These are phyloP conservation scores for Physocladia obscura DNA, from an alignment of 192 early-diverging fungal species.

Conservation along the genomic window DNA sequence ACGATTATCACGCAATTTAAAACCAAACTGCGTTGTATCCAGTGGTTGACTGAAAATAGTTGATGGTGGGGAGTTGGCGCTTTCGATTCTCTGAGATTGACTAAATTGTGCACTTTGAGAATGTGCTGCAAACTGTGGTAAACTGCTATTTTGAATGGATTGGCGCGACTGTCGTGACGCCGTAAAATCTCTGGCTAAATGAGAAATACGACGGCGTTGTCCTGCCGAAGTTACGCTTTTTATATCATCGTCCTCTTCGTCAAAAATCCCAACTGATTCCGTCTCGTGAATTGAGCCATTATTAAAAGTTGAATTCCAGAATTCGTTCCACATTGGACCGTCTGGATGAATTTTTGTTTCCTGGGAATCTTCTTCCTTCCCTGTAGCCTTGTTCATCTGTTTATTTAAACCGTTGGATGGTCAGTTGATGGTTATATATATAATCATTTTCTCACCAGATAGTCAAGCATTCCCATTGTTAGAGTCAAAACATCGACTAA, in stretches of 20 bases:
- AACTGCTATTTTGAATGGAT: not conserved
- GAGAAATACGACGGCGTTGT: not conserved
- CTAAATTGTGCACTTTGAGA: too few species aligned
- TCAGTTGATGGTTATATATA: not conserved
- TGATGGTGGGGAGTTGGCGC: slow-evolving; percentile 9
- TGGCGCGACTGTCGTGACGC: not conserved
- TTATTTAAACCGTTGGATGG: too few species aligned
- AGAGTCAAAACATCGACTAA: slow-evolving; percentile 54
- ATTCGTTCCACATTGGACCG: slow-evolving; percentile 50
- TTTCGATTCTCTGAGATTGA: too few species aligned
- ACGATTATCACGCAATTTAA: slow-evolving; percentile 35
- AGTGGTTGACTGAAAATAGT: not conserved
- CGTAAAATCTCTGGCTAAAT: not conserved
- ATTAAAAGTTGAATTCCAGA: slow-evolving; percentile 46
- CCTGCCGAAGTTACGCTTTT: not conserved
- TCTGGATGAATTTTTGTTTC: not conserved
- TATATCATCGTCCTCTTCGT: slow-evolving; percentile 4
- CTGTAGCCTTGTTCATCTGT: slow-evolving; percentile 22
- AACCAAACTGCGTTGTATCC: slow-evolving; percentile 29
- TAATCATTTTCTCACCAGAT: slow-evolving; percentile 3
- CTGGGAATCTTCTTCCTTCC: not conserved
- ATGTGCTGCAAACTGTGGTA: not conserved
- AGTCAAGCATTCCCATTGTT: slow-evolving; percentile 44
- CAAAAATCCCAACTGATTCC: slow-evolving; percentile 5
- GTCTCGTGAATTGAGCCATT: slow-evolving; percentile 18